Percentiles rank a stretch among this genome's conserved stretches.
These are phyloP conservation scores for Flammula alnicola DNA, from an alignment of 1,284 basidiomycete genomes.

Conservation along the genomic window DNA sequence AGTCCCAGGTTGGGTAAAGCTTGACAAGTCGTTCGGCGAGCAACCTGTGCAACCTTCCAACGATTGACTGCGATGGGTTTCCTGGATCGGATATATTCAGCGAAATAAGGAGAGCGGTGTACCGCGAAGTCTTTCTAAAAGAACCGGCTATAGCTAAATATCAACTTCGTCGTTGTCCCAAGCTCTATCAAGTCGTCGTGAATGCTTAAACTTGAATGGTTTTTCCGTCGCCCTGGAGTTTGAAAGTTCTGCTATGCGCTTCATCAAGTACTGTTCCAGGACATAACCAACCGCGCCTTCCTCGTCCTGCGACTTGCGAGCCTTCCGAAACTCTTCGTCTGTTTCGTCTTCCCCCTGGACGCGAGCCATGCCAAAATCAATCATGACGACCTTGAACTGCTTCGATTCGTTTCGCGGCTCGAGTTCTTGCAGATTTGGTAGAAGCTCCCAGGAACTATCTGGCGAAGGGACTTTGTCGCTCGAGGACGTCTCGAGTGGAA, in stretches of 20 bases:
- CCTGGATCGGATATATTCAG: too few relatives aligned
- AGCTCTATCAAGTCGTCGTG: slow-evolving; percentile 7
- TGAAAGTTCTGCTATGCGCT: too few relatives aligned
- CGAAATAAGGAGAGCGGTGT: too few relatives aligned
- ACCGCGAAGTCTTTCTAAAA: too few relatives aligned
- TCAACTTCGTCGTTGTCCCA: slow-evolving; percentile 17
- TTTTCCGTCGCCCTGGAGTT: too few relatives aligned
- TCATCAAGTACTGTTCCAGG: slow-evolving; percentile 11
- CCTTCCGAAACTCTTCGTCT: slow-evolving; percentile 16
- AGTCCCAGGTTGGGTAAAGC: too few relatives aligned
- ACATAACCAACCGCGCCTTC: slow-evolving; percentile 21
- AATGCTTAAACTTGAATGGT: slow-evolving; percentile 19
- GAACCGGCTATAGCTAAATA: slow-evolving; percentile 9
- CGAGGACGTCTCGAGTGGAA: slow-evolving; percentile 14
- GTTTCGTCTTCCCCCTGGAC: slow-evolving; percentile 16
- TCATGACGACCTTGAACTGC: slow-evolving; percentile 18
- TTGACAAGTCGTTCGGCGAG: too few relatives aligned
- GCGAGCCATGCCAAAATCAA: slow-evolving; percentile 21
- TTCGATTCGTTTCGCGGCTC: neutral
- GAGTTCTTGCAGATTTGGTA: neutral
- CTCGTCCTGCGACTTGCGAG: slow-evolving; percentile 15
- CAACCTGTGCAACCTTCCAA: too few relatives aligned
- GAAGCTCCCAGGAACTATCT: slow-evolving; percentile 4
- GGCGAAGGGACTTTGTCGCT: neutral
- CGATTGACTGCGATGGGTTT: too few relatives aligned